Conservation (phyloP, 257 asterid species). For the Leptodermis oblonga region DNA sequence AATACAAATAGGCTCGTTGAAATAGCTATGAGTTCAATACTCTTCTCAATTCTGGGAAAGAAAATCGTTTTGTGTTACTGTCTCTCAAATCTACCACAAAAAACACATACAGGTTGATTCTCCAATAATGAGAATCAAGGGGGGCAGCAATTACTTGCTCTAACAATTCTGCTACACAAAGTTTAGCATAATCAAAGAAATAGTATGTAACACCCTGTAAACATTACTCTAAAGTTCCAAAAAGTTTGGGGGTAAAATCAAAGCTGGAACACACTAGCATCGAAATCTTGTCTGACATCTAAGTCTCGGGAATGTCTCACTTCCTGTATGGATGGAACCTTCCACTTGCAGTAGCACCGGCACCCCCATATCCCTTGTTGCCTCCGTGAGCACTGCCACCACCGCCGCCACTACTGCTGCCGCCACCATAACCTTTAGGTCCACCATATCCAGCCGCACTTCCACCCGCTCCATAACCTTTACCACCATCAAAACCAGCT, state of each 20-base stretch:
- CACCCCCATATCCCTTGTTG: conserved; percentile 50
- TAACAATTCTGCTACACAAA: conserved; percentile 6
- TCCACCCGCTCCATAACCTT: conserved; percentile 49
- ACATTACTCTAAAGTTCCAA: conserved; percentile 1
- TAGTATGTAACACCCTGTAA: conserved; percentile 7
- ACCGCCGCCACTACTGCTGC: conserved; percentile 29
- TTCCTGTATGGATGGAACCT: conserved; percentile 88
- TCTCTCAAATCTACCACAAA: conserved; percentile 1
- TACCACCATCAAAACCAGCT: conserved; percentile 51
- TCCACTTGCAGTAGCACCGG: conserved; percentile 40
- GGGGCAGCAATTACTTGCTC: conserved; percentile 11
- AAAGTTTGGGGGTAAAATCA: neutral
- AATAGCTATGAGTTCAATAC: too few species aligned
- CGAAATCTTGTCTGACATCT: neutral
- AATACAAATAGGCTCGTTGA: neutral
- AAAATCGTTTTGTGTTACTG: neutral
- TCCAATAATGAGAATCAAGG: conserved; percentile 3
- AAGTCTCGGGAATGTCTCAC: conserved; percentile 25
- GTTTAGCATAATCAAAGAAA: neutral
- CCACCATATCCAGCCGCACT: conserved; percentile 58
- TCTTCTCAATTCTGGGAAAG: too few species aligned
- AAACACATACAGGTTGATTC: neutral
- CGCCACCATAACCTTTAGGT: conserved; percentile 18
- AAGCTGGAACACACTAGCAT: neutral
- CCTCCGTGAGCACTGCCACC: conserved; percentile 24